Percentiles rank a stretch among this genome's conserved stretches.
Conservation (phyloP, 768 basidiomycete genomes). For the Russula emetica region DNA sequence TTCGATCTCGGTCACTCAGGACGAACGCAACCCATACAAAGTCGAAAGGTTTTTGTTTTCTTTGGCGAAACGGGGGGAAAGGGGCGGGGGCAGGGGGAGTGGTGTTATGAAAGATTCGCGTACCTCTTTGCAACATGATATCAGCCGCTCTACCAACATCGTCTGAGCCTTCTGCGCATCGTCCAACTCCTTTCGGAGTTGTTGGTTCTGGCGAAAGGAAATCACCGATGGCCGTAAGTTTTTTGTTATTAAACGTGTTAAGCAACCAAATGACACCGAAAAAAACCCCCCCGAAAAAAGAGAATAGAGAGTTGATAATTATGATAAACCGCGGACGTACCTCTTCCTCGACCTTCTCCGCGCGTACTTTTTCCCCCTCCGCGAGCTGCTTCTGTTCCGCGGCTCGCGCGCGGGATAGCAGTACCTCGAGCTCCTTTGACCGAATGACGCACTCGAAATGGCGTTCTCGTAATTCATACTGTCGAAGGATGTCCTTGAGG, state of each 20-base stretch:
- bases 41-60: neutral
- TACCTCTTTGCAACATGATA: conserved; percentile 85
- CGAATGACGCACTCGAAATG: conserved; percentile 92
- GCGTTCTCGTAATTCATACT: conserved; percentile 85
- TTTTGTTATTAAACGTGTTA: too few relatives aligned
- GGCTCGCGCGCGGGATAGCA: conserved; percentile 80
- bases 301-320: conserved; percentile 15
- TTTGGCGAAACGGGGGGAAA: neutral
- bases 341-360: conserved; percentile 71
- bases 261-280: too few relatives aligned
- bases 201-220: conserved; percentile 47
- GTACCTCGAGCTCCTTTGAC: conserved; percentile 85
- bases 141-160: conserved; percentile 76
- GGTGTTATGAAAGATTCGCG: conserved; percentile 29
- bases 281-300: neutral
- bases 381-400: conserved; percentile 84
- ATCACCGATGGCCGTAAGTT: neutral
- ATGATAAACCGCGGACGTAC: conserved; percentile 40
- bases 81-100: too few relatives aligned
- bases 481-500: conserved; percentile 79
- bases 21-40: neutral
- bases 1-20: conserved; percentile 23
- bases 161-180: conserved; percentile 76
- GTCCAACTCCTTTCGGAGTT: conserved; percentile 71
- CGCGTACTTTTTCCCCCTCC: conserved; percentile 65